A percentile compares a stretch with the other conserved stretches of the same genome.
These are phyloP conservation scores for Monotropa hypopitys DNA, from an alignment of 179 eudicot species.

Conservation along the genomic window DNA sequence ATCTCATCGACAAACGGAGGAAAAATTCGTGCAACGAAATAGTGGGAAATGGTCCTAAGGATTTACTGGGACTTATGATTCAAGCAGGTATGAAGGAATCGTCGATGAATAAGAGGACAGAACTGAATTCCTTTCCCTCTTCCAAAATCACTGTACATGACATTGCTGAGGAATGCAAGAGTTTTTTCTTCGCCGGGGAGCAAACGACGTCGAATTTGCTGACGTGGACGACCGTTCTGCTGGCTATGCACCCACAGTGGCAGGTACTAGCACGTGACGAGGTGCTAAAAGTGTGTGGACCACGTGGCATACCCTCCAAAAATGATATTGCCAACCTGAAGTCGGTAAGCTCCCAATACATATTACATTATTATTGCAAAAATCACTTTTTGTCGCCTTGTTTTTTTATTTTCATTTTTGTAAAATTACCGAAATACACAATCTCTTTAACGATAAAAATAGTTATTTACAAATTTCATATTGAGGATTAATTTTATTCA, in stretches of 20 bases:
- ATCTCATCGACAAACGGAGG: slow-evolving; percentile 40
- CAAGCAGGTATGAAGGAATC: slow-evolving; percentile 38
- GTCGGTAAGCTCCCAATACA: slow-evolving; percentile 21
- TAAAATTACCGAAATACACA: background rate
- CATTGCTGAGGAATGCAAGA: slow-evolving; percentile 64
- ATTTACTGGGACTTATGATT: slow-evolving; percentile 68
- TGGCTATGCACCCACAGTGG: slow-evolving; percentile 71
- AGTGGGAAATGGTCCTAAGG: slow-evolving; percentile 40
- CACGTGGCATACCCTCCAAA: slow-evolving; percentile 63
- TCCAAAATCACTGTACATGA: slow-evolving; percentile 29
- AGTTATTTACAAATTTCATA: background rate
- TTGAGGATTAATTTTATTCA: background rate
- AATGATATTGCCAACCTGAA: slow-evolving; percentile 45
- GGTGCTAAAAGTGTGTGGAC: slow-evolving; percentile 52
- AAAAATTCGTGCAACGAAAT: slow-evolving; percentile 14
- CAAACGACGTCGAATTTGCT: slow-evolving; percentile 52
- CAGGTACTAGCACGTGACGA: slow-evolving; percentile 70
- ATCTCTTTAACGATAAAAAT: no score
- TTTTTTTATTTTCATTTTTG: no score
- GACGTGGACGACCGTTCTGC: slow-evolving; percentile 54
- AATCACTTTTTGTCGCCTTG: background rate
- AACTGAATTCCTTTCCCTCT: slow-evolving; percentile 4
- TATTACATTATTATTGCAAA: background rate
- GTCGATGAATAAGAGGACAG: background rate
- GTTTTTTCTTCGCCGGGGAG: slow-evolving; percentile 61